These are phyloP conservation scores for Mercurialis annua DNA, from an alignment of 345 rosid genomes.

Conservation along the genomic window DNA sequence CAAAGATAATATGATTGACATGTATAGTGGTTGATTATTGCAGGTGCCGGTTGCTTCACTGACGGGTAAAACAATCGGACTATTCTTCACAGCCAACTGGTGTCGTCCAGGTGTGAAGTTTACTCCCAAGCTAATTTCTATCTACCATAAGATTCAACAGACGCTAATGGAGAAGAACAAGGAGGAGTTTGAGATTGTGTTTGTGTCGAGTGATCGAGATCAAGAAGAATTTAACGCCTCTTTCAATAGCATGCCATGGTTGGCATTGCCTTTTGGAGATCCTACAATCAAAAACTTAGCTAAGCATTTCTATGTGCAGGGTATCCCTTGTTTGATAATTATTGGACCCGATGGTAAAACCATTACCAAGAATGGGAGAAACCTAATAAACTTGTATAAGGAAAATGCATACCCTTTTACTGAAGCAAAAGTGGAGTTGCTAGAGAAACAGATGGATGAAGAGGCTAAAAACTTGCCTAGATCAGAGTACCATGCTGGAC, in stretches of 20 bases:
- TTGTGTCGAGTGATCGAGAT: slow-evolving; percentile 44
- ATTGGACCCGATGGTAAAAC: slow-evolving; percentile 65
- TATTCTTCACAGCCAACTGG: slow-evolving; percentile 61
- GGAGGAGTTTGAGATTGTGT: slow-evolving; percentile 50
- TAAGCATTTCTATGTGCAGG: slow-evolving; percentile 44
- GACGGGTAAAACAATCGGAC: slow-evolving; percentile 49
- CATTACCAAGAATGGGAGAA: slow-evolving; percentile 46
- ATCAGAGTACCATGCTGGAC: slow-evolving; percentile 41
- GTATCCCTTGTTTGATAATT: slow-evolving; percentile 51
- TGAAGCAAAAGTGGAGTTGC: slow-evolving; percentile 30
- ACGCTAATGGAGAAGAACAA: slow-evolving; percentile 10
- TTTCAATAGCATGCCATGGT: slow-evolving; percentile 50
- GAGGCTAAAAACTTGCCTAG: slow-evolving; percentile 44
- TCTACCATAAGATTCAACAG: slow-evolving; percentile 48
- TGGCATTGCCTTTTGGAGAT: slow-evolving; percentile 52
- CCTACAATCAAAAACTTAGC: slow-evolving; percentile 30
- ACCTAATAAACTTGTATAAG: slow-evolving; percentile 44
- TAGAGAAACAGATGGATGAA: slow-evolving; percentile 49
- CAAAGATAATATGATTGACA: too few relatives aligned
- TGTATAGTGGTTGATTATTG: not conserved
- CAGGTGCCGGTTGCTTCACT: slow-evolving; percentile 48
- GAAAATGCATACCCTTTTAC: slow-evolving; percentile 61
- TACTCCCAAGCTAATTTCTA: slow-evolving; percentile 44
- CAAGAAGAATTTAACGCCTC: slow-evolving; percentile 35
- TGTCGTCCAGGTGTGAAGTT: slow-evolving; percentile 49